Conservation (phyloP, 2,329 filamentous ascomycete genomes). For the Metarhizium humberi region DNA sequence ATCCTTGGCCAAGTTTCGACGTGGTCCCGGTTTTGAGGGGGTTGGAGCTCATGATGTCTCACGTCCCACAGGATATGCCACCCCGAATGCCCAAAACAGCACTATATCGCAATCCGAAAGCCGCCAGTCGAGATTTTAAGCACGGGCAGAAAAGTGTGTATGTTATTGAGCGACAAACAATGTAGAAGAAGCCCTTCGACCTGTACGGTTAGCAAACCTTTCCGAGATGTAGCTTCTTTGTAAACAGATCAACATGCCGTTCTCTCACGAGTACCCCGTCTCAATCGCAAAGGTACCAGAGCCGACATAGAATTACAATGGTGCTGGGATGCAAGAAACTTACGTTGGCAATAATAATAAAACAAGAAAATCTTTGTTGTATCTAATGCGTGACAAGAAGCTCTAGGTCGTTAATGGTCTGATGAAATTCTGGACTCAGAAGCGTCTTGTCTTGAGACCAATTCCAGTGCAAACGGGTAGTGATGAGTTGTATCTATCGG, state of each 20-base stretch:
- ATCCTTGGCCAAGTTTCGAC: constrained; percentile 41
- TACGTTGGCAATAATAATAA: neutral
- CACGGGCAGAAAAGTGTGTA: neutral
- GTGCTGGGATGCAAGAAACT: neutral
- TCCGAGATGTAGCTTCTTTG: no score
- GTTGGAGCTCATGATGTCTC: constrained; percentile 39
- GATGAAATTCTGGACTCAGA: neutral
- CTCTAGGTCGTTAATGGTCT: constrained; percentile 16
- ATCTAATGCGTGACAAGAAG: constrained; percentile 19
- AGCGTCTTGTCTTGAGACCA: neutral
- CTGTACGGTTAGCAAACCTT: neutral
- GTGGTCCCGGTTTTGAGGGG: constrained; percentile 39
- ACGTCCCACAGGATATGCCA: constrained; percentile 2
- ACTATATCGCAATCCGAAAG: constrained; percentile 1
- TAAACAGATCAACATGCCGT: neutral
- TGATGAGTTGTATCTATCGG: constrained; percentile 5
- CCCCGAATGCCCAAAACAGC: neutral
- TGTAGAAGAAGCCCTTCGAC: neutral
- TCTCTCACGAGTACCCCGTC: neutral
- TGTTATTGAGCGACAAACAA: neutral
- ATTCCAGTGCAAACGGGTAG: neutral
- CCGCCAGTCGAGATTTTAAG: neutral
- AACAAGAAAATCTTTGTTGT: constrained; percentile 15
- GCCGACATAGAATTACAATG: no score
- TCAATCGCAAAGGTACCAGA: no score